Conservation (phyloP, 2,329 filamentous ascomycete genomes). For the Alternaria gaisen region DNA sequence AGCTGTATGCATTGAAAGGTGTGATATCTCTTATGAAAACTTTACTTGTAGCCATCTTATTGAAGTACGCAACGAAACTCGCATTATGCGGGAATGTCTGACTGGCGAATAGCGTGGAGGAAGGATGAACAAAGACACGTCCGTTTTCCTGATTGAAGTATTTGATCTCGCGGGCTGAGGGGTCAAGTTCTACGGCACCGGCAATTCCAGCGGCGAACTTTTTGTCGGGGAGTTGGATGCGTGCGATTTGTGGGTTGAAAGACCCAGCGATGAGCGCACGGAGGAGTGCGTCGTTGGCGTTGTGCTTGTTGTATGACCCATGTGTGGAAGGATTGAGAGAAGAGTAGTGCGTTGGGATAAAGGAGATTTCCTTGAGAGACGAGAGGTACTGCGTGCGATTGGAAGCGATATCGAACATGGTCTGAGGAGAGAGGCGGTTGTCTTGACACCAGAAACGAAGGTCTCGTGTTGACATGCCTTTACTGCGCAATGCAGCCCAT, state of each 20-base stretch:
- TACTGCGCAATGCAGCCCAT: constrained; percentile 74
- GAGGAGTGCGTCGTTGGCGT: constrained; percentile 56
- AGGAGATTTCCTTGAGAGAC: constrained; percentile 84
- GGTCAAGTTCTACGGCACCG: constrained; percentile 90
- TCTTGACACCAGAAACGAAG: constrained; percentile 81
- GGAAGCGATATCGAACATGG: constrained; percentile 85
- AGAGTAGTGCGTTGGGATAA: constrained; percentile 63
- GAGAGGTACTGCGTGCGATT: constrained; percentile 87
- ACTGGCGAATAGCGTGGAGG: constrained; percentile 83
- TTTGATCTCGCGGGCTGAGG: constrained; percentile 89
- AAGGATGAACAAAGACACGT: constrained; percentile 91
- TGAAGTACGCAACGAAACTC: constrained; percentile 87
- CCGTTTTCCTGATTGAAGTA: constrained; percentile 72
- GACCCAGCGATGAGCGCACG: constrained; percentile 60
- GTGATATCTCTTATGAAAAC: constrained; percentile 91
- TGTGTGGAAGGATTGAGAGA: constrained; percentile 38
- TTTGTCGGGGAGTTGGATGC: constrained; percentile 93
- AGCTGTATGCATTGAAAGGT: constrained; percentile 88
- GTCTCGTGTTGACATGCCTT: constrained; percentile 65
- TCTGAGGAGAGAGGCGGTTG: constrained; percentile 85
- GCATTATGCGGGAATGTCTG: constrained; percentile 79
- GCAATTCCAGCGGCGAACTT: constrained; percentile 89
- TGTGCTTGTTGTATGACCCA: constrained; percentile 58
- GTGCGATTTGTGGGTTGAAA: constrained; percentile 80
- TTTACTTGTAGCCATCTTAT: constrained; percentile 89